Percentiles rank a stretch among this genome's conserved stretches.
Conservation (phyloP, 495 filamentous ascomycete genomes). For the Lichenothelia convexa region DNA sequence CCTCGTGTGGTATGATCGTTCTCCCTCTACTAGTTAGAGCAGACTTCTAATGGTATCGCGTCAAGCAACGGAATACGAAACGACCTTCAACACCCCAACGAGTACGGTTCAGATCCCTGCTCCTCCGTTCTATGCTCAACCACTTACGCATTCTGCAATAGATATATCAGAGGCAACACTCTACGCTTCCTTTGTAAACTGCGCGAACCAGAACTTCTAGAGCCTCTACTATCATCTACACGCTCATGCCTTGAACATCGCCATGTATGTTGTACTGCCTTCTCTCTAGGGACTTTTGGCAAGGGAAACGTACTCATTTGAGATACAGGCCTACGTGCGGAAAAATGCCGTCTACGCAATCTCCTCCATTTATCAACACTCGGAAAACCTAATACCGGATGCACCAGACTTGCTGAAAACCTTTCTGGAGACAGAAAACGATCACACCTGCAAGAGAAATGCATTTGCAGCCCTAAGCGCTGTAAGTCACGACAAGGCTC, state of each 20-base stretch:
- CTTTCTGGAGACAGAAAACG: slow-evolving; percentile 82
- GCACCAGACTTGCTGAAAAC: slow-evolving; percentile 79
- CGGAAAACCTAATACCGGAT: slow-evolving; percentile 82
- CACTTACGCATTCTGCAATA: too few relatives aligned
- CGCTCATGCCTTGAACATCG: slow-evolving; percentile 85
- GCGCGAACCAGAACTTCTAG: slow-evolving; percentile 85
- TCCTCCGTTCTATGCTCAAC: too few relatives aligned
- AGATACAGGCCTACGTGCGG: too few relatives aligned
- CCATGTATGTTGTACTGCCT: too few relatives aligned
- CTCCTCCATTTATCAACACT: slow-evolving; percentile 81
- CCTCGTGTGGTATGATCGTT: slow-evolving; percentile 67
- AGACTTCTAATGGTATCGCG: background rate
- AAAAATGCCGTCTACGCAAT: slow-evolving; percentile 96
- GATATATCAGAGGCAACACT: slow-evolving; percentile 93
- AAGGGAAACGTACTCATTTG: too few relatives aligned
- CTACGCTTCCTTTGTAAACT: slow-evolving; percentile 94
- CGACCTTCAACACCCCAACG: slow-evolving; percentile 92
- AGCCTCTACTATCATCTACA: slow-evolving; percentile 82
- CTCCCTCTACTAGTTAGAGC: background rate
- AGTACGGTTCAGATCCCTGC: too few relatives aligned
- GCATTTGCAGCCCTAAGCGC: slow-evolving; percentile 81
- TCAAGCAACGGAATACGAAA: slow-evolving; percentile 90
- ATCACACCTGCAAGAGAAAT: slow-evolving; percentile 94
- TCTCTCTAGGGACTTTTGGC: too few relatives aligned
- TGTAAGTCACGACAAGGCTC: slow-evolving; percentile 82